These are phyloP conservation scores for Blastomyces parvus DNA, from an alignment of 2,329 filamentous ascomycete genomes.

Conservation along the genomic window DNA sequence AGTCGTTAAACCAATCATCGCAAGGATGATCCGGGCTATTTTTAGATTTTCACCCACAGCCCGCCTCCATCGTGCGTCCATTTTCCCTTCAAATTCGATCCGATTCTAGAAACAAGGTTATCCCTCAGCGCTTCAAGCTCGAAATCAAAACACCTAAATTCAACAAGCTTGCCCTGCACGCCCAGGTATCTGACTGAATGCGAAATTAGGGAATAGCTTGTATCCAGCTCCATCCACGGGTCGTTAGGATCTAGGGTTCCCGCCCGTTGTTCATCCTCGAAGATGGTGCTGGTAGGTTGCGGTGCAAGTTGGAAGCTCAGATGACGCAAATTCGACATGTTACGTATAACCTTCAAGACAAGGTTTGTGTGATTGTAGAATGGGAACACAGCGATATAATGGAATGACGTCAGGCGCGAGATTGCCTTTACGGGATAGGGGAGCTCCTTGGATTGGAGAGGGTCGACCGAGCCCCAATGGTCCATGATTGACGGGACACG, in stretches of 20 bases:
- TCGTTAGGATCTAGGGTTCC: conserved; percentile 35
- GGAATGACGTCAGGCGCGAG: conserved; percentile 34
- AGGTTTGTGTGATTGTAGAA: conserved; percentile 50
- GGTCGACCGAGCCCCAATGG: conserved; percentile 29
- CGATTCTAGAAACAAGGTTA: conserved; percentile 22
- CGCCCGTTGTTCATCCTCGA: conserved; percentile 30
- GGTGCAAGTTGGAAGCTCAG: conserved; percentile 48
- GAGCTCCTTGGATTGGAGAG: conserved; percentile 15
- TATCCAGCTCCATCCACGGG: conserved; percentile 48
- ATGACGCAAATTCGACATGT: conserved; percentile 44
- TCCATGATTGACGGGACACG: conserved; percentile 53
- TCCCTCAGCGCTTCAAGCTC: conserved; percentile 24
- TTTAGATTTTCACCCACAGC: conserved; percentile 20
- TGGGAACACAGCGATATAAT: conserved; percentile 59
- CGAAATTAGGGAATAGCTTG: conserved; percentile 41
- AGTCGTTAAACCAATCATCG: too few species aligned
- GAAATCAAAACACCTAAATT: conserved; percentile 27
- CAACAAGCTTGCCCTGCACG: conserved; percentile 15
- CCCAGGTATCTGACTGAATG: conserved; percentile 26
- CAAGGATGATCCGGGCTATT: neutral
- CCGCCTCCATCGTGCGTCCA: conserved; percentile 28
- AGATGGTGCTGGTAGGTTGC: conserved; percentile 24
- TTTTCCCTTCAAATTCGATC: conserved; percentile 18
- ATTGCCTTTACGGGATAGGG: conserved; percentile 38
- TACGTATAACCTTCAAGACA: conserved; percentile 36